These are phyloP conservation scores for Violaceomyces palustris DNA, from an alignment of 1,284 basidiomycete species.

Conservation along the genomic window DNA sequence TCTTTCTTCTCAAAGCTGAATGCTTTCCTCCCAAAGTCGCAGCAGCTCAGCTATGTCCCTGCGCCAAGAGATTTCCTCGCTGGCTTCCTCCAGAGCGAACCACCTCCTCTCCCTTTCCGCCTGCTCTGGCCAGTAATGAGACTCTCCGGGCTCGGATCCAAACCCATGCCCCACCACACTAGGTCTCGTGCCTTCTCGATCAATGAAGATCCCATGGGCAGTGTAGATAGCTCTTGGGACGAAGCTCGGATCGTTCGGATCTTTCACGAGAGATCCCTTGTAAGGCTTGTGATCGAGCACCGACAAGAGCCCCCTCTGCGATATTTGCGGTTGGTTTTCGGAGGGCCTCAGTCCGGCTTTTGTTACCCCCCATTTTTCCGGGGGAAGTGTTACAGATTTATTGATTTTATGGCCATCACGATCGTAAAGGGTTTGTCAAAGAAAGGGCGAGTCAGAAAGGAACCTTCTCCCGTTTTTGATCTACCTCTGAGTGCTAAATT, in stretches of 20 bases:
- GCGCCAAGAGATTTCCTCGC: constrained; percentile 28
- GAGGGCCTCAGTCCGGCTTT: constrained; percentile 4
- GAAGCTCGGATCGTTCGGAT: constrained; percentile 12
- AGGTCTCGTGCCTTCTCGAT: background rate
- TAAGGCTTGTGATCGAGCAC: constrained; percentile 42
- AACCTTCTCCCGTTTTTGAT: too few species aligned
- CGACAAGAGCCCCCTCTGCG: background rate
- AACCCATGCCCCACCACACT: too few species aligned
- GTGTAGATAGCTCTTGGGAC: constrained; percentile 35
- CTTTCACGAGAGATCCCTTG: constrained; percentile 15
- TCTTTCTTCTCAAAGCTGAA: too few species aligned
- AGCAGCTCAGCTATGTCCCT: constrained; percentile 27
- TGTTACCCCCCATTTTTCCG: too few species aligned
- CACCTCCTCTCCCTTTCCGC: constrained; percentile 27
- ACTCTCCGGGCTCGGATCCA: too few species aligned
- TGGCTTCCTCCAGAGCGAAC: constrained; percentile 25
- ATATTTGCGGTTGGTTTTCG: background rate
- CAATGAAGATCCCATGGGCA: constrained; percentile 27
- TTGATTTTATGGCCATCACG: too few species aligned
- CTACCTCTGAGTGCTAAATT: too few species aligned
- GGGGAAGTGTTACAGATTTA: too few species aligned
- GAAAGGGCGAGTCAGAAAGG: too few species aligned
- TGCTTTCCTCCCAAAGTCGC: too few species aligned
- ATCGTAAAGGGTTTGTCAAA: too few species aligned
- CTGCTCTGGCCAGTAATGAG: constrained; percentile 34